Evolutionary conservation across 768 basidiomycete species (phyloP), one percentile per base, ranked within the genome.

Genomic region (Paxillus rubicundulus): DNA sequence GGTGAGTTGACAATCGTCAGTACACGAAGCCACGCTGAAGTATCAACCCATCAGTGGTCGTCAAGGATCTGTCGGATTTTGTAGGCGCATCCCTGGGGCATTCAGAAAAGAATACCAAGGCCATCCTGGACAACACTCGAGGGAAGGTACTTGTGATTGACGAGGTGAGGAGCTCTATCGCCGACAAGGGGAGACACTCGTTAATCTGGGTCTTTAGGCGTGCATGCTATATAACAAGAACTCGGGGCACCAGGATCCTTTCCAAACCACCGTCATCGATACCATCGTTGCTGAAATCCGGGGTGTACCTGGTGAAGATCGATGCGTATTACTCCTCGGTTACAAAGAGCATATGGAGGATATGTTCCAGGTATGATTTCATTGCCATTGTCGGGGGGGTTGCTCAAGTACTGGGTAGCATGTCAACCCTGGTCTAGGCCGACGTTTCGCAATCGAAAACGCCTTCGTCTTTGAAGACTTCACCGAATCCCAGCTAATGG

Each of bases 201-300:
- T 14, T 54, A 2, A 14, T 24, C 32, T 8, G 37, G 16, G 7
- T 34, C 20, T 24, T 7, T 54, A 84, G 84, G 84, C 83, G 9
- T 86, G 80, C 57, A 84, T 84, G 82, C 68, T 87, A 7, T 82
- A 86, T 54, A 72, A 74, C 17, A 63, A 66, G 9, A 66, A 66
- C 5, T 39, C 49, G 33, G 70, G 69, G 17, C 37, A 62, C 9
- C 68, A 58, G 13, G 84, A 87, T 55, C 63, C 72, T 0, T 87
- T 69, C 66, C 86, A 86, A 56, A 84, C 82, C 1, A 76, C 84
- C 0, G 86, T 88, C 38, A 85, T 87, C 27, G 86, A 88, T 60
- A 86, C 86, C 0, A 79, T 88, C 28, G 86, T 88, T 0, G 86
- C 86, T 0, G 86, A 88, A 63, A 79, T 88, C 4, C 86, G 87